Percentiles rank a stretch among this genome's conserved stretches.
Evolutionary conservation across 371 early-diverging fungal species (phyloP).

Genomic region (Gilbertella persicaria): DNA sequence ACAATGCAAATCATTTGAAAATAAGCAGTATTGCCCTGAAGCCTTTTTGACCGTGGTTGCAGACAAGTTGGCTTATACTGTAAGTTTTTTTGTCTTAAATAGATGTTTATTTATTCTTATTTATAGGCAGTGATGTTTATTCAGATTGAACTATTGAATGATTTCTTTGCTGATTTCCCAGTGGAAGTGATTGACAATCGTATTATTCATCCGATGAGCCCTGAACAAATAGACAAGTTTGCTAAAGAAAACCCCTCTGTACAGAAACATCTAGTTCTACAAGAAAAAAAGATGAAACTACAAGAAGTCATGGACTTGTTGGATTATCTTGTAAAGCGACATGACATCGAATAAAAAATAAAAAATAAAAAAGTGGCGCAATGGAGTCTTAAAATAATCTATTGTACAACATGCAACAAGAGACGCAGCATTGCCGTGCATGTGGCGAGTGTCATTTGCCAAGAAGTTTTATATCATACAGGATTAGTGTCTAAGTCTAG

Average conservation of each 20-base stretch:
- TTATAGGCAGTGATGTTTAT: constrained; percentile 88
- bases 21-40: constrained; percentile 90
- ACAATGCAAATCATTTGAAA: constrained; percentile 70
- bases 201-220: constrained; percentile 70
- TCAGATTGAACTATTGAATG: constrained; percentile 92
- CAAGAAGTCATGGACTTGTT: constrained; percentile 82
- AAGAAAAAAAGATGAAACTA: constrained; percentile 79
- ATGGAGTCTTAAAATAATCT: too few species aligned
- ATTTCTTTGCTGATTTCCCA: constrained; percentile 96
- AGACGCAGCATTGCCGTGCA: too few species aligned
- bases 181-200: constrained; percentile 83
- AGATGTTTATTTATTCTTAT: background rate
- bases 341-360: constrained; percentile 25
- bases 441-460: too few species aligned
- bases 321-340: constrained; percentile 61
- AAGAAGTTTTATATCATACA: too few species aligned
- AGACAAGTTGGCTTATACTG: constrained; percentile 88
- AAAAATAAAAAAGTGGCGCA: too few species aligned
- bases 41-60: constrained; percentile 85
- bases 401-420: too few species aligned
- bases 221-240: constrained; percentile 75
- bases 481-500: background rate
- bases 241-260: constrained; percentile 88
- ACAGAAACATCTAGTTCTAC: constrained; percentile 77
- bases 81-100: constrained; percentile 21